Percentiles rank a stretch among this genome's conserved stretches.
These are phyloP conservation scores for Diaporthe sp. DNA, from an alignment of 2,329 filamentous ascomycete species.

Conservation along the genomic window DNA sequence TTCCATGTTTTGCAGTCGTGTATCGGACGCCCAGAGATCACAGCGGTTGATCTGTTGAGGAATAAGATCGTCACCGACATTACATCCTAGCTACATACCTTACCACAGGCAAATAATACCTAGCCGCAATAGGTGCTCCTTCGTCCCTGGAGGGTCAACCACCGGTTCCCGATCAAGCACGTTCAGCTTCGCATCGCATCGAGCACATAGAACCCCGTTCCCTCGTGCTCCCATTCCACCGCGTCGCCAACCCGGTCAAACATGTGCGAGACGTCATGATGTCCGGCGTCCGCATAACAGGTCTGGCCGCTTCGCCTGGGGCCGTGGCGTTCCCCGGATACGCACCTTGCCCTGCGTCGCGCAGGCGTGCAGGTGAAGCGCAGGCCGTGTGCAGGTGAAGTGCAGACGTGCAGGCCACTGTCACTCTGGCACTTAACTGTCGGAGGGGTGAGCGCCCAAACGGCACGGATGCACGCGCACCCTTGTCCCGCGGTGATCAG, in stretches of 20 bases:
- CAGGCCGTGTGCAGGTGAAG: background rate
- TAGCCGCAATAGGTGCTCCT: background rate
- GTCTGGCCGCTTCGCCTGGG: background rate
- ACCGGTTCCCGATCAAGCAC: constrained; percentile 13
- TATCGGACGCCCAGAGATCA: background rate
- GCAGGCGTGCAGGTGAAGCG: background rate
- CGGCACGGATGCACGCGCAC: constrained; percentile 24
- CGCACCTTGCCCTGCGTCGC: constrained; percentile 4
- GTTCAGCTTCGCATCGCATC: background rate
- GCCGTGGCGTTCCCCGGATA: background rate
- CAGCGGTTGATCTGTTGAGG: constrained; percentile 12
- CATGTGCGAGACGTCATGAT: background rate
- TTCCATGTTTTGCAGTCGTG: constrained; percentile 21
- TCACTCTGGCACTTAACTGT: constrained; percentile 7
- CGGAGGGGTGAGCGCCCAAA: background rate
- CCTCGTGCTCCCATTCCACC: background rate
- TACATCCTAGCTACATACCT: background rate
- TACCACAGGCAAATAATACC: background rate
- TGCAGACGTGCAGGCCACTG: background rate
- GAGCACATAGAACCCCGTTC: background rate
- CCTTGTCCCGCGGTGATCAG: constrained; percentile 28
- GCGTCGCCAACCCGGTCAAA: constrained; percentile 4
- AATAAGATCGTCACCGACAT: constrained; percentile 18
- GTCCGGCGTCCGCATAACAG: background rate
- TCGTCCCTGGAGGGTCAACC: background rate